A percentile compares a stretch with the other conserved stretches of the same genome.
phyloP scores from a whole-genome alignment of 495 filamentous ascomycete genomes.

The Hypoxylon cercidicola region DNA sequence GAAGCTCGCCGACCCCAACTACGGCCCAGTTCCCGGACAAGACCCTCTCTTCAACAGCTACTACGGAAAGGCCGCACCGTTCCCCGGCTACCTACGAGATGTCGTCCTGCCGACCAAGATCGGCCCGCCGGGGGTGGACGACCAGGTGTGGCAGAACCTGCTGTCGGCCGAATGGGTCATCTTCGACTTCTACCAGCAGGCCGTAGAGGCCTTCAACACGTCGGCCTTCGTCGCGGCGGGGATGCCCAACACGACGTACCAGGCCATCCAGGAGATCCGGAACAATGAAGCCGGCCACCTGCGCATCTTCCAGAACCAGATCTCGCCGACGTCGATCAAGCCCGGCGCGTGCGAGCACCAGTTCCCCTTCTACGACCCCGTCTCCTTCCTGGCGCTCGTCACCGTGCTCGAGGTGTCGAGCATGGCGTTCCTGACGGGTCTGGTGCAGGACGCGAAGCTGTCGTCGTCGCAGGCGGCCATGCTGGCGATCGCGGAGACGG shows the following conservation, averaged over 20 bases:
- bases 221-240: slow-evolving; percentile 54
- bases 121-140: slow-evolving; percentile 55
- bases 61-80: slow-evolving; percentile 54
- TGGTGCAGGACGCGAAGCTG: slow-evolving; percentile 55
- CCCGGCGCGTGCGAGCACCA: slow-evolving; percentile 62
- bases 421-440: slow-evolving; percentile 65
- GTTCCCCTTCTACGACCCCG: slow-evolving; percentile 53
- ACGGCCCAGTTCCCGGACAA: slow-evolving; percentile 56
- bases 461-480: slow-evolving; percentile 55
- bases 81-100: slow-evolving; percentile 57
- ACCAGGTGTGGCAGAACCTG: slow-evolving; percentile 64
- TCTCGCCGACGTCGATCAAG: slow-evolving; percentile 62
- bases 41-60: slow-evolving; percentile 56
- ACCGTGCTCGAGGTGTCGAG: slow-evolving; percentile 63
- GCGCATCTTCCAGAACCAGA: slow-evolving; percentile 65
- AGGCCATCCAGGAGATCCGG: slow-evolving; percentile 63
- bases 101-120: slow-evolving; percentile 54
- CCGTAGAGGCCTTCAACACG: slow-evolving; percentile 57
- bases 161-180: slow-evolving; percentile 65
- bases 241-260: slow-evolving; percentile 57
- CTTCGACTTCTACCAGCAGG: slow-evolving; percentile 64
- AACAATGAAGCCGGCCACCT: slow-evolving; percentile 68
- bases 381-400: slow-evolving; percentile 56
- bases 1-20: slow-evolving; percentile 50
- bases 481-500: slow-evolving; percentile 59